Conservation (phyloP, 2,329 filamentous ascomycete species). For the Colletotrichum musicola region DNA sequence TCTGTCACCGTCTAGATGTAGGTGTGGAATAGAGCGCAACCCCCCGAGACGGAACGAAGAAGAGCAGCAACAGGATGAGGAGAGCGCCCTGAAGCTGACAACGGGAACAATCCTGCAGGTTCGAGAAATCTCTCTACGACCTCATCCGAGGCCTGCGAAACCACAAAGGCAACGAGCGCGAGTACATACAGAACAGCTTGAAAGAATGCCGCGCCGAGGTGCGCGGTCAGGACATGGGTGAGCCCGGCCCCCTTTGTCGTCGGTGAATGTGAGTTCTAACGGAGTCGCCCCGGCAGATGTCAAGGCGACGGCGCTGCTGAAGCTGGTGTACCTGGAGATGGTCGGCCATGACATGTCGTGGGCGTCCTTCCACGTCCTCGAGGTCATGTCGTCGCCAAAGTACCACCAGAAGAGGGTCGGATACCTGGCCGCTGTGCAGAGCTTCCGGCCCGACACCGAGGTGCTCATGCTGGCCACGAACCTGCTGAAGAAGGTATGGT, state of each 20-base stretch:
- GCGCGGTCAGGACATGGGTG: conserved; percentile 91
- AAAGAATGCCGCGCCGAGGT: conserved; percentile 97
- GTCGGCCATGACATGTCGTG: conserved; percentile 99
- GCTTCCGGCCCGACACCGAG: conserved; percentile 94
- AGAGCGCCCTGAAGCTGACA: conserved; percentile 7
- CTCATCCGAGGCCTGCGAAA: conserved; percentile 96
- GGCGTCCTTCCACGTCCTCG: conserved; percentile 97
- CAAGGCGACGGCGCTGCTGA: conserved; percentile 95
- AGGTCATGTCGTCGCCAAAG: conserved; percentile 98
- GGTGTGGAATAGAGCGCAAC: conserved; percentile 15
- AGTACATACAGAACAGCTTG: conserved; percentile 93
- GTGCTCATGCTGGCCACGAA: conserved; percentile 98
- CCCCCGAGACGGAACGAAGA: background rate
- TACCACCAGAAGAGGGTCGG: conserved; percentile 96
- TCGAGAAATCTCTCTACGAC: conserved; percentile 99
- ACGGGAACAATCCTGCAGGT: conserved; percentile 69
- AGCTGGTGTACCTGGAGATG: conserved; percentile 98
- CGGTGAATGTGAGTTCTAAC: conserved; percentile 27
- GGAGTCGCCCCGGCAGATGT: conserved; percentile 71
- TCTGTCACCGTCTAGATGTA: conserved; percentile 35
- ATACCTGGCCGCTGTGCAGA: conserved; percentile 95
- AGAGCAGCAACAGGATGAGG: no score
- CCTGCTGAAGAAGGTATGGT: conserved; percentile 85
- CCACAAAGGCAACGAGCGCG: conserved; percentile 94
- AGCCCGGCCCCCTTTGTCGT: conserved; percentile 46